Base-by-base conservation (phyloP, 768 basidiomycete genomes). In the Boletus subparvulus region DNA sequence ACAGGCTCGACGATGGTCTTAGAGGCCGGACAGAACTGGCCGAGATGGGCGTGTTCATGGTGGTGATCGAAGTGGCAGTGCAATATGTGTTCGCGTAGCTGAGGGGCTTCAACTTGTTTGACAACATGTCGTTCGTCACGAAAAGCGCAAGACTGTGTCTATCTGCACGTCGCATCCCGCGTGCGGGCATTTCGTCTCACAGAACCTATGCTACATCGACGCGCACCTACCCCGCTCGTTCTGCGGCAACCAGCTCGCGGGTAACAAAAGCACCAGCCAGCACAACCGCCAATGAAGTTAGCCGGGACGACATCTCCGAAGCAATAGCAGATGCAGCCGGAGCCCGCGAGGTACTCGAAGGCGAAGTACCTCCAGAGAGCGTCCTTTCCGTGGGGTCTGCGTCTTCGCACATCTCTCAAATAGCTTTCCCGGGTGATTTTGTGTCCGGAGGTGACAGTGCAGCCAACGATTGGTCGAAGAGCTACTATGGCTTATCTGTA, bases 391-490 rank as follows among this genome's bases (percentile, higher is more conserved):
- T 46, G 0, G 57, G 55, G 47, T 42, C 68, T 26, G 36, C 58
- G 12, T 62, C 65, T 21, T 24, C 50, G 1, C 52, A 54, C 3
- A 19, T 46, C 1, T 56, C 62, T 26, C 69, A 67, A 56, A 51
- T 33, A 39, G 63, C 67, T 11, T 73, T 71, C 26, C 58, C 70
- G 2, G 70, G 72, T 6, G 71, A 71, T 37, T 61, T 71, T 10
- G 48, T 55, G 6, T 59, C 66, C 19, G 68, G 58, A 43, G 53
- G 58, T 9, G 63, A 72, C 30, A 35, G 19, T 30, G 45, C 48
- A 26, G 50, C 55, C 43, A 88, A 82, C 2, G 91, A 98, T 71
- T 98, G 95, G 95, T 90, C 91, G 2, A 87, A 82, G 66, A 89
- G 87, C 66, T 98, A 92, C 69, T 76, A 84, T 58, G 96, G 95